phyloP scores from a whole-genome alignment of 345 rosid species.

The Citrus cavaleriei region DNA sequence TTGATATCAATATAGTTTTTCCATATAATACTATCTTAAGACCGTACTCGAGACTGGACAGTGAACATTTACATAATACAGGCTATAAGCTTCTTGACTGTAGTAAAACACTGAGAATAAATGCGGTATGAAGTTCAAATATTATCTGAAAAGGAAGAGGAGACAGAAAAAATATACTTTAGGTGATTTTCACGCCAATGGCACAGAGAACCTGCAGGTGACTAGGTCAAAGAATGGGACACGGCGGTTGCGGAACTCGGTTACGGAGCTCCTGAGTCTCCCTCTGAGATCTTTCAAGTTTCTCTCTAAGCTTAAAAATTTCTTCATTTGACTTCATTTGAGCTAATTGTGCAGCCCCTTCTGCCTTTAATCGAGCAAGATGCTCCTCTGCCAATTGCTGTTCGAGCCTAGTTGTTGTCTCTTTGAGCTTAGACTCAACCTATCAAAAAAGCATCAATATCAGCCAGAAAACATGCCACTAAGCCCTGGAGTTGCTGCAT shows the following conservation, averaged over 20 bases:
- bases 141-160: not conserved
- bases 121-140: not conserved
- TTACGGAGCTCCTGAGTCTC: conserved; percentile 30
- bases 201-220: too few species aligned
- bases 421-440: conserved; percentile 44
- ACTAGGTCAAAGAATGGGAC: too few species aligned
- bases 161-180: too few species aligned
- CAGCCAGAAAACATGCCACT: not conserved
- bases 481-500: not conserved
- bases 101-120: not conserved
- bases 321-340: conserved; percentile 68
- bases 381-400: conserved; percentile 73
- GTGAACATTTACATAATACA: not conserved
- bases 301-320: conserved; percentile 66
- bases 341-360: conserved; percentile 49
- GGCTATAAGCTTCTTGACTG: not conserved
- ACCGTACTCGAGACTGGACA: not conserved
- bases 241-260: too few species aligned
- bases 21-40: not conserved
- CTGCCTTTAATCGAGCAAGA: conserved; percentile 67
- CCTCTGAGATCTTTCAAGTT: conserved; percentile 59
- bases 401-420: conserved; percentile 44
- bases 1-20: not conserved
- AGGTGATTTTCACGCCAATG: too few species aligned
- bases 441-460: conserved; percentile 8